Base-by-base conservation (phyloP, 2,329 filamentous ascomycete species). In the Didymella keratinophila region DNA sequence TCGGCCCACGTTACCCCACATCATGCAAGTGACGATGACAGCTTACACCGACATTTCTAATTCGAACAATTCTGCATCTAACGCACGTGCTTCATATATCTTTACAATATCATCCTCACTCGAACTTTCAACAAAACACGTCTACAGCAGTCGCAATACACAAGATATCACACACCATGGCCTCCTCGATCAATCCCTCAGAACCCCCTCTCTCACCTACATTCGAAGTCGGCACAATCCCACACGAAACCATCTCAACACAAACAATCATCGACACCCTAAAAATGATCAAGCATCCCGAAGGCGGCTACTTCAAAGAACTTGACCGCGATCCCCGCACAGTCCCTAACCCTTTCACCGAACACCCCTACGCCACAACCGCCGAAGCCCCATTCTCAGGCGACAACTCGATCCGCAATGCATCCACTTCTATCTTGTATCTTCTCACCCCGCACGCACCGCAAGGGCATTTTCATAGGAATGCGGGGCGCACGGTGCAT, bases 371-470 rank as follows among this genome's bases (percentile, higher is more conserved):
- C 21, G 48, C 36, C 4, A 61, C 61, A 27, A 55, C 48, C 50
- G 43, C 23, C 9, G 8, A 3, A 1, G 3, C 23, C 10, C 46
- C 53, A 1, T 20, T 50, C n/a, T 23, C 21, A 4, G 53, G 53
- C 23, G 46, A 56, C 25, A 23, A 36, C 14, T 2, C 21, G 0
- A 5, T 50, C n/a, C 39, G 53, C n/a, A 81, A 81, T 55, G 82
- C 85, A 2, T 85, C 82, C 53, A 89, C 87, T 0, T 82, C 81
- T 2, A 90, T 91, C 51, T 86, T 83, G 74, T 91, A 91, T 71
- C 79, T 88, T 45, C 77, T 91, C 36, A 88, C 86, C 0, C 83
- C 85, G 0, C 66, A 66, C 20, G 79, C 78, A 0, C 84, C 86
- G 0, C 76, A 85, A 60, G 87, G 88, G 0, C 78, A 78, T 18